These are phyloP conservation scores for Pichia sorboxylosa DNA, from an alignment of 1,139 yeast genomes.

Conservation along the genomic window DNA sequence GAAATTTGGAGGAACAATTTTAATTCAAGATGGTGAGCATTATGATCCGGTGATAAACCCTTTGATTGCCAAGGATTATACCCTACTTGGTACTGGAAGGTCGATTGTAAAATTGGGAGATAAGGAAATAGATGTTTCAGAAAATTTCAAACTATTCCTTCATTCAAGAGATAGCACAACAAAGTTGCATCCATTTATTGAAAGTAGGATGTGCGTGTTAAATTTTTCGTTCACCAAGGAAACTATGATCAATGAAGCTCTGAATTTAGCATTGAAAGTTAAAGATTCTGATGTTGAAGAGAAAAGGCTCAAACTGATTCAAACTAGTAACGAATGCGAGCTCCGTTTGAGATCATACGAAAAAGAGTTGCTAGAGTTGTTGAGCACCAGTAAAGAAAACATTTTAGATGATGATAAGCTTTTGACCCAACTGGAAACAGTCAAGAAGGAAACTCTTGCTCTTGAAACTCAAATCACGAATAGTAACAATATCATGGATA, in stretches of 20 bases:
- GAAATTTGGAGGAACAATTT: slow-evolving; percentile 67
- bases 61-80: slow-evolving; percentile 49
- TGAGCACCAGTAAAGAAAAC: slow-evolving; percentile 48
- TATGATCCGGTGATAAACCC: slow-evolving; percentile 65
- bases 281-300: slow-evolving; percentile 60
- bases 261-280: slow-evolving; percentile 43
- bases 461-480: slow-evolving; percentile 45
- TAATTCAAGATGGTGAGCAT: slow-evolving; percentile 70
- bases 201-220: slow-evolving; percentile 49
- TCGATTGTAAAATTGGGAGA: slow-evolving; percentile 48
- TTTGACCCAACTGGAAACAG: slow-evolving; percentile 45
- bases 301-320: slow-evolving; percentile 46
- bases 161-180: slow-evolving; percentile 49
- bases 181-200: slow-evolving; percentile 40
- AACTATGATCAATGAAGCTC: slow-evolving; percentile 51
- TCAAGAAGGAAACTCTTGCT: slow-evolving; percentile 52
- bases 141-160: slow-evolving; percentile 49
- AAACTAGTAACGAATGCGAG: slow-evolving; percentile 42
- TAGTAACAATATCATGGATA: slow-evolving; percentile 40
- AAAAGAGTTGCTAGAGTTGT: slow-evolving; percentile 42
- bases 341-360: slow-evolving; percentile 48
- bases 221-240: slow-evolving; percentile 65
- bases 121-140: slow-evolving; percentile 55
- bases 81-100: slow-evolving; percentile 68
- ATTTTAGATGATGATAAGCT: slow-evolving; percentile 60